Conservation (phyloP, 208 protist genomes). For the Acanthamoeba polyphaga region DNA sequence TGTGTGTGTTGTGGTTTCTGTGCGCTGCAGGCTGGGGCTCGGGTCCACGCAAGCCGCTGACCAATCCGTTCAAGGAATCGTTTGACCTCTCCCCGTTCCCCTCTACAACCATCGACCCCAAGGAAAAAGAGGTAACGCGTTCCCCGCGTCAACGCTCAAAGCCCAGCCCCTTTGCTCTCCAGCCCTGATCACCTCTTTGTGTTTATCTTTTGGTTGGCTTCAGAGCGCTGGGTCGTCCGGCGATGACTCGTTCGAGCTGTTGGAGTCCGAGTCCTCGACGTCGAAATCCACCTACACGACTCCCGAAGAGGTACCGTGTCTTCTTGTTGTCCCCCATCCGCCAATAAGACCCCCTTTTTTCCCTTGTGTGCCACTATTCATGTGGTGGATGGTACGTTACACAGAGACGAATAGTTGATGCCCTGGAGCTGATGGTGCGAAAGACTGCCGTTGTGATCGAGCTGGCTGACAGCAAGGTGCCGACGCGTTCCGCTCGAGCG, state of each 20-base stretch:
- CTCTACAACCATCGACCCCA: background rate
- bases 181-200: background rate
- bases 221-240: constrained; percentile 27
- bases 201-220: background rate
- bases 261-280: background rate
- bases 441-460: background rate
- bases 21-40: constrained; percentile 14
- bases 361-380: background rate
- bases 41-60: constrained; percentile 31
- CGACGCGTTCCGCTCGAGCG: background rate
- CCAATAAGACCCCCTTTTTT: too few species aligned
- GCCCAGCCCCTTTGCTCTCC: too few species aligned
- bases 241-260: constrained; percentile 40
- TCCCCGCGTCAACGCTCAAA: background rate
- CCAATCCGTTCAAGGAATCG: constrained; percentile 65
- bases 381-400: background rate
- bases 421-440: background rate
- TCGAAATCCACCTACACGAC: background rate
- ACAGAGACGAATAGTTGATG: background rate
- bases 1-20: too few species aligned
- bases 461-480: constrained; percentile 19
- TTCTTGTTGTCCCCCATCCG: background rate
- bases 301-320: background rate
- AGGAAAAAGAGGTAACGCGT: constrained; percentile 22
- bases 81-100: constrained; percentile 10